These are phyloP conservation scores for Tolypocladium guangdongense DNA, from an alignment of 2,329 filamentous ascomycete genomes.

Conservation along the genomic window DNA sequence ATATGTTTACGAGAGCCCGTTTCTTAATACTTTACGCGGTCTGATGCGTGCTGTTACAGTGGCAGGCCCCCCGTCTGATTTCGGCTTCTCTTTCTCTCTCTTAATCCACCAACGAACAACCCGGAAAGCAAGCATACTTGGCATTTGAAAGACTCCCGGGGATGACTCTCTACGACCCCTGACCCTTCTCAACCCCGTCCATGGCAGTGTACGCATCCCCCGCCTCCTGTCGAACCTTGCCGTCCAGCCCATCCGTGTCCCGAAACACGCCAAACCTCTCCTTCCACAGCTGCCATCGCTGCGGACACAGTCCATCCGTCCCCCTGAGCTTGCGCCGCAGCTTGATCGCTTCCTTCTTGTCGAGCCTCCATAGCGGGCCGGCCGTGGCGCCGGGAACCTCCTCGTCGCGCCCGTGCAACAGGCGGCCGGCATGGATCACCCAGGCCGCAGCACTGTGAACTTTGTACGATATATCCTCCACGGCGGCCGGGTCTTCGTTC, in stretches of 20 bases:
- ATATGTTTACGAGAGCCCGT: too few species aligned
- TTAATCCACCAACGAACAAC: too few species aligned
- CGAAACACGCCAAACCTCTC: conserved; percentile 7
- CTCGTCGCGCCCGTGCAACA: conserved; percentile 7
- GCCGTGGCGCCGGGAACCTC: conserved; percentile 6
- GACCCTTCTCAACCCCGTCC: too few species aligned
- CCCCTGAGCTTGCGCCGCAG: conserved; percentile 6
- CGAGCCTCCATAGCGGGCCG: conserved; percentile 8
- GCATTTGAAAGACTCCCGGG: too few species aligned
- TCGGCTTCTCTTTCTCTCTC: too few species aligned
- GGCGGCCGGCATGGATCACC: conserved; percentile 3
- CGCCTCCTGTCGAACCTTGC: too few species aligned
- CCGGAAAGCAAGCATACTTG: too few species aligned
- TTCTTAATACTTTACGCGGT: too few species aligned
- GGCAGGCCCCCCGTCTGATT: too few species aligned
- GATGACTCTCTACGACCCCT: too few species aligned
- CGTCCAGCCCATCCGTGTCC: conserved; percentile 3
- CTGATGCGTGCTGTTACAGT: too few species aligned
- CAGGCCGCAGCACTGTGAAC: conserved; percentile 3
- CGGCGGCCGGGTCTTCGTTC: conserved; percentile 4
- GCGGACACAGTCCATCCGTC: conserved; percentile 6
- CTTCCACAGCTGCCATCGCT: conserved; percentile 10
- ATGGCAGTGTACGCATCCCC: too few species aligned
- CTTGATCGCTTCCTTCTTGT: conserved; percentile 7
- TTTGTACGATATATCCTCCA: conserved; percentile 3